Conservation (phyloP, 257 asterid species). For the Eustoma russellianum region DNA sequence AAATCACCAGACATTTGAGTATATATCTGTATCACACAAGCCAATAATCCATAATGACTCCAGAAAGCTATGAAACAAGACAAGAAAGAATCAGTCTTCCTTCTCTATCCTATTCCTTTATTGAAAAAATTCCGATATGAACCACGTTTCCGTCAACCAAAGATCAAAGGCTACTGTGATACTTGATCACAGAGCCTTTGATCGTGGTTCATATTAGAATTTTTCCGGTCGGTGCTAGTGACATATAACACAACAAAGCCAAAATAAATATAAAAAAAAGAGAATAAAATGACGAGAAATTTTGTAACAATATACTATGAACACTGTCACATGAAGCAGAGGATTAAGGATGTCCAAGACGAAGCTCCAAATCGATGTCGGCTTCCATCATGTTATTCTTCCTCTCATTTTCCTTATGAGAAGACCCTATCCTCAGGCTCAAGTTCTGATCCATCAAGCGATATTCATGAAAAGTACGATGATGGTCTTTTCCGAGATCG, state of each 20-base stretch:
- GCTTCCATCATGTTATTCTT: slow-evolving; percentile 20
- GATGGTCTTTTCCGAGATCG: slow-evolving; percentile 7
- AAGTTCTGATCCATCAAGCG: slow-evolving; percentile 18
- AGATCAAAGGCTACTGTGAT: neutral
- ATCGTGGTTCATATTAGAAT: too few species aligned
- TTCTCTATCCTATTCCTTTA: neutral
- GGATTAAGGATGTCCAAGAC: slow-evolving; percentile 44
- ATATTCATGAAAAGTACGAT: slow-evolving; percentile 2
- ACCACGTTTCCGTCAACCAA: neutral
- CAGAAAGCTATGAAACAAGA: neutral
- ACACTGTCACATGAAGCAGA: slow-evolving; percentile 4
- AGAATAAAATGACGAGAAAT: too few species aligned
- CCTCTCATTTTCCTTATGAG: slow-evolving; percentile 9
- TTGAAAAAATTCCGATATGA: too few species aligned
- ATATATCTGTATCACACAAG: slow-evolving; percentile 5
- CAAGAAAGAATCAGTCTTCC: neutral
- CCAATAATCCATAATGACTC: slow-evolving; percentile 9
- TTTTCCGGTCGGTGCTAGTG: too few species aligned
- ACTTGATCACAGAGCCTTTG: too few species aligned
- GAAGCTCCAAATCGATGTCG: slow-evolving; percentile 76
- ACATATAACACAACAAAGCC: too few species aligned
- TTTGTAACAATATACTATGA: neutral
- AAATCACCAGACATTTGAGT: slow-evolving; percentile 1
- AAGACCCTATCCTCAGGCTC: slow-evolving; percentile 33
- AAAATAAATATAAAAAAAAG: too few species aligned